Conservation (phyloP, 2,329 filamentous ascomycete genomes). For the Mariannaea elegans region DNA sequence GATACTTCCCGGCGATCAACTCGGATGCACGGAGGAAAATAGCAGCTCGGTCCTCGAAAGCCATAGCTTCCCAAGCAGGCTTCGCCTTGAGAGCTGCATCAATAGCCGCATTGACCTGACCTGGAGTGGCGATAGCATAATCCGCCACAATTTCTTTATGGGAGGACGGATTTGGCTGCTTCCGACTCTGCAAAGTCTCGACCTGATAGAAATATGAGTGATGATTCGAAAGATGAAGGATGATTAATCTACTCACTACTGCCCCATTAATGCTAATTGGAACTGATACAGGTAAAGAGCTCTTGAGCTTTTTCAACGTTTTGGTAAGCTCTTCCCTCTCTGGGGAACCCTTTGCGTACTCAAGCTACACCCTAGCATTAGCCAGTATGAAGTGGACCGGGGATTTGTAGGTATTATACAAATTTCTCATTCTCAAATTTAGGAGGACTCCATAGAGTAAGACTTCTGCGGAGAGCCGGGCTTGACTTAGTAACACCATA, state of each 20-base stretch:
- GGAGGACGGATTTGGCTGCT: conserved; percentile 30
- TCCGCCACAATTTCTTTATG: conserved; percentile 27
- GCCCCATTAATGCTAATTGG: conserved; percentile 24
- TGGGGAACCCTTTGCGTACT: conserved; percentile 32
- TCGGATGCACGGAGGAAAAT: conserved; percentile 31
- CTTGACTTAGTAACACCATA: neutral
- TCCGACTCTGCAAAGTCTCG: conserved; percentile 15
- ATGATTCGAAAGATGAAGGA: fast-evolving
- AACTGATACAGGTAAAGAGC: conserved; percentile 25
- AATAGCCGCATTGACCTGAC: conserved; percentile 32
- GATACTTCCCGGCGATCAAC: conserved; percentile 31
- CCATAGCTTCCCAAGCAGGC: conserved; percentile 27
- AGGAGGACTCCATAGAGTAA: conserved; percentile 29
- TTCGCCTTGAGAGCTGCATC: conserved; percentile 29
- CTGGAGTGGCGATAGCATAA: conserved; percentile 27
- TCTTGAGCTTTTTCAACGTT: conserved; percentile 27
- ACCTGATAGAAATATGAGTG: neutral
- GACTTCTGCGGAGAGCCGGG: conserved; percentile 1
- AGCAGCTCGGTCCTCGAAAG: conserved; percentile 28
- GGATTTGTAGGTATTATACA: conserved; percentile 1
- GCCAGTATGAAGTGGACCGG: too few species aligned
- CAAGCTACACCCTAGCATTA: conserved; percentile 18
- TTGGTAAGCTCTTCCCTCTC: conserved; percentile 29
- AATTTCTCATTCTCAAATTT: conserved; percentile 36
- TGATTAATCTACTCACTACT: neutral